These are phyloP conservation scores for Fusarium tanahbumbuense DNA, from an alignment of 2,329 filamentous ascomycete genomes.

Conservation along the genomic window DNA sequence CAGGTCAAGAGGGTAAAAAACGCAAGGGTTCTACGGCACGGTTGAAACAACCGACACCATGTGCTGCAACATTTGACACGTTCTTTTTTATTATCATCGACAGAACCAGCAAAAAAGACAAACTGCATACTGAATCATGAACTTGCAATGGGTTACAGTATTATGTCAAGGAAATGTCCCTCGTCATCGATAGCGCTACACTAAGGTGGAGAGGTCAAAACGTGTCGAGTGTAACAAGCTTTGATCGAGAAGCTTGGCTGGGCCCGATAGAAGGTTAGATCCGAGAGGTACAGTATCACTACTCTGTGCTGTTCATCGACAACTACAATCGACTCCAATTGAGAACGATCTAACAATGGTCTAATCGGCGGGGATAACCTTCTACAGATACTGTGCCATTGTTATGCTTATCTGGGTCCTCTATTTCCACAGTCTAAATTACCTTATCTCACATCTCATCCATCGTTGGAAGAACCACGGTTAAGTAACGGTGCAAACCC, in stretches of 20 bases:
- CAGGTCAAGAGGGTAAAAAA: not conserved
- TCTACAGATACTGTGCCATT: not conserved
- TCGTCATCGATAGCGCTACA: not conserved
- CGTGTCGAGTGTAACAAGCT: slow-evolving; percentile 21
- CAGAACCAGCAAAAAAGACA: slow-evolving; percentile 8
- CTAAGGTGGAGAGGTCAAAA: slow-evolving; percentile 5
- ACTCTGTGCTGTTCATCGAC: not conserved
- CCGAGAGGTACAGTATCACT: not conserved
- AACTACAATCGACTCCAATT: not conserved
- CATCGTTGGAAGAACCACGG: not conserved
- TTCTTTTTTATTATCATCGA: slow-evolving; percentile 12
- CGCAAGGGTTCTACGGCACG: not conserved
- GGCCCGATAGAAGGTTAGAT: slow-evolving; percentile 11
- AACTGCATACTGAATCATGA: not conserved
- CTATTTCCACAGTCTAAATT: not conserved
- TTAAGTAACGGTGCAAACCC: not conserved
- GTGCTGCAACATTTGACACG: not conserved
- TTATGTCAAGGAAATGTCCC: not conserved
- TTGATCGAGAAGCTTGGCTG: slow-evolving; percentile 22
- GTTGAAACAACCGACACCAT: not conserved
- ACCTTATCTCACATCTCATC: not conserved
- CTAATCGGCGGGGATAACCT: not conserved
- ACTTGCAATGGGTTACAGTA: not conserved
- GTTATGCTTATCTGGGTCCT: not conserved
- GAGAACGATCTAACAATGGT: not conserved